Conservation (phyloP, 2,329 filamentous ascomycete species). For the Rasamsonia emersonii region DNA sequence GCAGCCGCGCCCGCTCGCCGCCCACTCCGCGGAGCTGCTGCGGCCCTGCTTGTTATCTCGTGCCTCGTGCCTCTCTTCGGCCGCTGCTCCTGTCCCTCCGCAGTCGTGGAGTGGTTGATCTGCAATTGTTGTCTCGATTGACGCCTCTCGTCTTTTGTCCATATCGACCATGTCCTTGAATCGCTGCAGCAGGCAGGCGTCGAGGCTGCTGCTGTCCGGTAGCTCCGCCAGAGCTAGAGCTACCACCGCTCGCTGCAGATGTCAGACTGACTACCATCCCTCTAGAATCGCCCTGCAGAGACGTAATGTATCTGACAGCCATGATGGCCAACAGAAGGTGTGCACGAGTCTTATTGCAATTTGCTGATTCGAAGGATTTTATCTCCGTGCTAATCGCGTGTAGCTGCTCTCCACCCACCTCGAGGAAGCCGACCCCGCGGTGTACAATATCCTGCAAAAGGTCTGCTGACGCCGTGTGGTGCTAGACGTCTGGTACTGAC, state of each 20-base stretch:
- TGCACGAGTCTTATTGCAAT: conserved; percentile 1
- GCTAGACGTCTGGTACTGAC: conserved; percentile 6
- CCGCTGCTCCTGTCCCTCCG: background rate
- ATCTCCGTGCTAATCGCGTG: conserved; percentile 4
- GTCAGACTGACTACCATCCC: conserved; percentile 12
- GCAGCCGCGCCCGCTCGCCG: conserved; percentile 3
- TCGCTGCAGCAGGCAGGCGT: conserved; percentile 27
- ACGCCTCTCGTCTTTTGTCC: too few species aligned
- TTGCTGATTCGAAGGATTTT: background rate
- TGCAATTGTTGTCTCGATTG: background rate
- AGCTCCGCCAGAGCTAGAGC: conserved; percentile 19
- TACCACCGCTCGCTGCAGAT: conserved; percentile 13
- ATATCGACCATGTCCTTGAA: conserved; percentile 24
- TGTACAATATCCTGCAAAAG: conserved; percentile 86
- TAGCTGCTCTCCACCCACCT: conserved; percentile 74
- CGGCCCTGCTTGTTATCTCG: background rate
- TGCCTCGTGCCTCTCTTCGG: background rate
- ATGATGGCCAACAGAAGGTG: conserved; percentile 36
- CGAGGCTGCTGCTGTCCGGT: conserved; percentile 22
- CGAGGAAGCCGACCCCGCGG: conserved; percentile 73
- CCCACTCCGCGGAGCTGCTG: conserved; percentile 6
- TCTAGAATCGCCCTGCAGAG: conserved; percentile 20
- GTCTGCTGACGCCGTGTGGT: conserved; percentile 37
- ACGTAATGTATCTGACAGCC: conserved; percentile 30
- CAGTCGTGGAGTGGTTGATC: background rate